These are phyloP conservation scores for Onygenales sp. DNA, from an alignment of 2,329 filamentous ascomycete genomes.

Conservation along the genomic window DNA sequence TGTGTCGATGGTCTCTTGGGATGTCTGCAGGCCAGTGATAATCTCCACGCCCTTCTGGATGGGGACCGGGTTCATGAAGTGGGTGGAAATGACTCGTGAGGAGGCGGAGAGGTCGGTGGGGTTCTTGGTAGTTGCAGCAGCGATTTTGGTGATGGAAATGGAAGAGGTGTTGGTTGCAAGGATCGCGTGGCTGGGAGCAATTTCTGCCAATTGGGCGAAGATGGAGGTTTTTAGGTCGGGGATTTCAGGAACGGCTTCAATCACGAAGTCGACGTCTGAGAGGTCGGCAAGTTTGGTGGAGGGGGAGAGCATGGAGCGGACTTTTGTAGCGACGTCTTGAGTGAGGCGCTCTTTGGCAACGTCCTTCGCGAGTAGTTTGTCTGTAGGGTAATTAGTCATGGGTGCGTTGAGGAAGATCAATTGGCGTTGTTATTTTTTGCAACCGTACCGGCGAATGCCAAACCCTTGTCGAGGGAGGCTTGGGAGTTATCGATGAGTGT, in stretches of 20 bases:
- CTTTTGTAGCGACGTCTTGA: constrained; percentile 66
- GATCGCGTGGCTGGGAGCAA: constrained; percentile 76
- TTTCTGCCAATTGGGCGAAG: constrained; percentile 70
- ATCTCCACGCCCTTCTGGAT: constrained; percentile 97
- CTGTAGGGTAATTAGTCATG: constrained; percentile 31
- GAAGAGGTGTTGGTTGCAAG: constrained; percentile 98
- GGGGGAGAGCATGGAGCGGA: constrained; percentile 58
- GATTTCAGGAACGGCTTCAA: constrained; percentile 94
- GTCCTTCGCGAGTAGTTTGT: constrained; percentile 89
- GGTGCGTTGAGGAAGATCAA: background rate
- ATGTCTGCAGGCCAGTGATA: constrained; percentile 88
- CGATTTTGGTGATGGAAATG: constrained; percentile 94
- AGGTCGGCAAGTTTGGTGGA: constrained; percentile 69
- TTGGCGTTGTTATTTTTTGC: background rate
- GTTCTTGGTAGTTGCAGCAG: constrained; percentile 70
- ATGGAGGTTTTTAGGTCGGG: constrained; percentile 78
- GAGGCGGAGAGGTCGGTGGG: constrained; percentile 71
- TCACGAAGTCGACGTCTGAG: constrained; percentile 84
- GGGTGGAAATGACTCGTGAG: constrained; percentile 84
- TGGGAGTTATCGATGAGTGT: constrained; percentile 77
- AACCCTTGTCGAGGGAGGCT: constrained; percentile 74
- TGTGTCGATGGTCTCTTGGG: constrained; percentile 66
- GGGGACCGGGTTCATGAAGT: constrained; percentile 99
- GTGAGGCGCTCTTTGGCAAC: constrained; percentile 79
- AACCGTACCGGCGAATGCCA: constrained; percentile 70